These are phyloP conservation scores for Bruguiera parviflora DNA, from an alignment of 345 rosid genomes.

Conservation along the genomic window DNA sequence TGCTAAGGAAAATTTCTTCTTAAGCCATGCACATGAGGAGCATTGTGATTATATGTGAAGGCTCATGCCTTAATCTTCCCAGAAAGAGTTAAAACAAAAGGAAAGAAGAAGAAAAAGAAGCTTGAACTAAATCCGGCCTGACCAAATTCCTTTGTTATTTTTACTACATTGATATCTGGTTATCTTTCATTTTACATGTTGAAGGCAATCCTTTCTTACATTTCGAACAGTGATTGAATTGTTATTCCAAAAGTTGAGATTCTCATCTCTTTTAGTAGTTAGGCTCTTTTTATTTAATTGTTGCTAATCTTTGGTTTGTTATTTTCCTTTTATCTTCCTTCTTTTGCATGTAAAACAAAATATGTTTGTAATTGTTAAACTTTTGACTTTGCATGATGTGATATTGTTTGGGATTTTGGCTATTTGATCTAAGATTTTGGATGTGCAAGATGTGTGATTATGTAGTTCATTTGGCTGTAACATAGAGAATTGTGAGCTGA, in stretches of 20 bases:
- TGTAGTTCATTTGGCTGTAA: conserved; percentile 1
- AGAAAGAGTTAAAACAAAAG: too few relatives aligned
- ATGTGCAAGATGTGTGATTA: not conserved
- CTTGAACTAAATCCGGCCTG: too few relatives aligned
- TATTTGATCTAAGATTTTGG: not conserved
- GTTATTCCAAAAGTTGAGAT: not conserved
- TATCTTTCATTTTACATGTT: not conserved
- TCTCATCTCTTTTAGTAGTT: not conserved
- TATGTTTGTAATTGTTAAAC: too few relatives aligned
- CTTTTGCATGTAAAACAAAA: too few relatives aligned
- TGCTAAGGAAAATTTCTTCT: too few relatives aligned
- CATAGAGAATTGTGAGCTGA: not conserved
- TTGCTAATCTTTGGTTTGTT: not conserved
- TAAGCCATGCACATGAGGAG: too few relatives aligned
- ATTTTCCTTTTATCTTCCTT: too few relatives aligned
- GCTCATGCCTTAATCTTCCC: too few relatives aligned
- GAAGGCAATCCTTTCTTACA: not conserved
- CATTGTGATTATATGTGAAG: too few relatives aligned
- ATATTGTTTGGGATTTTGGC: not conserved
- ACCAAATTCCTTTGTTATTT: not conserved
- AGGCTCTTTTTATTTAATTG: not conserved
- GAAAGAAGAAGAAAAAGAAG: too few relatives aligned
- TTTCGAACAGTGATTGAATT: too few relatives aligned
- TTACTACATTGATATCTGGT: not conserved
- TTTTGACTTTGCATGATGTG: too few relatives aligned